Base-by-base conservation (phyloP, 164 flowering plant species). In the Malania oleifera region DNA sequence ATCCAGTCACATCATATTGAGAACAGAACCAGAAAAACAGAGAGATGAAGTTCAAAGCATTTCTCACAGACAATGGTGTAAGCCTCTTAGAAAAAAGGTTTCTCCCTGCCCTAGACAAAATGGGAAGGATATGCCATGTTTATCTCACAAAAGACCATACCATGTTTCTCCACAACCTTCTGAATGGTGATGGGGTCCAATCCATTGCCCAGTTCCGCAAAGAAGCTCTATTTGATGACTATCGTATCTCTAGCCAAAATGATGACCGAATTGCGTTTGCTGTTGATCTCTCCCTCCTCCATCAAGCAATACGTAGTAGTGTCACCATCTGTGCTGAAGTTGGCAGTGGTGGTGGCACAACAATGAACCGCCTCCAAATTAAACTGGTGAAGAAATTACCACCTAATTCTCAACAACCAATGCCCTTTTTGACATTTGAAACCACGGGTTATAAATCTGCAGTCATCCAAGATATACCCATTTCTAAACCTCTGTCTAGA, bases 381-480 rank as follows among this genome's bases (percentile, higher is more conserved):
- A 93, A 91, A 67, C 71, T 93, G 57, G 95, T 84, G 46, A 93
- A 93, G 84, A 93, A 93, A 70, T 69, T 83, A 8, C 82, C 99
- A 13, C 75, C 85, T 1, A 81, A 80, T 50, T 80, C 80, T 7
- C 73, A 73, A 10, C 82, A 76, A 37, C 75, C 91, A 15, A 80
- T 75, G 83, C 99, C 99, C 40, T 93, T 85, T 66, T 83, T 93
- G 34, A 83, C 95, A 1, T 83, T 93, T 54, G 97, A 93, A 63
- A 82, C 87, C 46, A 82, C 80, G 71, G 97, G 96, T 20, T 78
- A 80, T 55, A 83, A 80, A 49, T 86, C 96, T 57, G 96, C 97
- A 12, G 91, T 93, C 17, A 76, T 93, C 44, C 99, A 93, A 61
- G 99, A 93, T 69, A 86, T 93, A 7, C 99, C 99, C 17, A 84